Percentiles rank a stretch among this genome's conserved stretches.
phyloP scores from a whole-genome alignment of 768 basidiomycete genomes.

The Trametes elegans region DNA sequence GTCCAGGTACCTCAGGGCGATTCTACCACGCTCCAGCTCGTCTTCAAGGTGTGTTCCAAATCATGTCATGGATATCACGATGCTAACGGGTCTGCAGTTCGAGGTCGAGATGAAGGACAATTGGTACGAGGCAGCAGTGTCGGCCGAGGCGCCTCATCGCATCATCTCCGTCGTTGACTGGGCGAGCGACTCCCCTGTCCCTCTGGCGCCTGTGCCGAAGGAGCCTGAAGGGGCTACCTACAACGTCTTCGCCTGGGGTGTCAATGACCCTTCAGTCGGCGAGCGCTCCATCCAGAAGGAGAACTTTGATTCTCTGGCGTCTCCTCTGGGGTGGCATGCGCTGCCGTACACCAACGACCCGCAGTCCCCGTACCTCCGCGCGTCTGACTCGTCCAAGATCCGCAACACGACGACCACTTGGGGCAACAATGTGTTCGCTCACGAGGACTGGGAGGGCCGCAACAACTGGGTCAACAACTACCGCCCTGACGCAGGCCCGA shows the following conservation, averaged over 20 bases:
- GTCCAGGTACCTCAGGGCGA: slow-evolving; percentile 72
- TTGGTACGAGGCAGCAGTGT: slow-evolving; percentile 92
- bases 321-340: slow-evolving; percentile 90
- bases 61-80: not conserved
- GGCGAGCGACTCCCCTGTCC: slow-evolving; percentile 75
- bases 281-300: slow-evolving; percentile 57
- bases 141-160: slow-evolving; percentile 67
- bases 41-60: slow-evolving; percentile 67
- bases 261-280: slow-evolving; percentile 81
- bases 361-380: slow-evolving; percentile 28
- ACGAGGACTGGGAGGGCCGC: slow-evolving; percentile 87
- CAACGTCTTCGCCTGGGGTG: slow-evolving; percentile 75
- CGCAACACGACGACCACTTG: slow-evolving; percentile 76
- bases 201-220: slow-evolving; percentile 31
- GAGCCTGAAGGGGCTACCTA: slow-evolving; percentile 44
- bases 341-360: slow-evolving; percentile 76
- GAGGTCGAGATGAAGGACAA: slow-evolving; percentile 94
- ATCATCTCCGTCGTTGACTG: slow-evolving; percentile 92
- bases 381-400: slow-evolving; percentile 24
- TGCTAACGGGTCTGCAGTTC: slow-evolving; percentile 43
- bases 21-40: slow-evolving; percentile 61
- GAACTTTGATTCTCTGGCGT: slow-evolving; percentile 74
- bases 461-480: slow-evolving; percentile 68
- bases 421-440: slow-evolving; percentile 91
- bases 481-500: slow-evolving; percentile 66